Percentiles rank a stretch among this genome's conserved stretches.
Conservation (phyloP, 2,329 filamentous ascomycete species). For the Diaporthe nobilis region DNA sequence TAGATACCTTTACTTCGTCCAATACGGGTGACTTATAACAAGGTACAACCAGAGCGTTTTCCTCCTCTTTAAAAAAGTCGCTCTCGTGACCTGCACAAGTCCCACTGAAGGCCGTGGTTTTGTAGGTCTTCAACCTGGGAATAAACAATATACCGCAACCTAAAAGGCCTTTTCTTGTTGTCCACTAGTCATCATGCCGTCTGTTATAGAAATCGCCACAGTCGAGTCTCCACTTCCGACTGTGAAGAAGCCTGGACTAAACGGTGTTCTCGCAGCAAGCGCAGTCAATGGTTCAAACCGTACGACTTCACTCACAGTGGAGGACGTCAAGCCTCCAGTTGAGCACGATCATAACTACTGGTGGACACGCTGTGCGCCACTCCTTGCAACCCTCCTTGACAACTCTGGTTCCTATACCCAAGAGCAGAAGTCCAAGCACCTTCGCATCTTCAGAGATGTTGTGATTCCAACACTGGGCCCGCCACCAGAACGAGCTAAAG, state of each 20-base stretch:
- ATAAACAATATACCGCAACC: too few species aligned
- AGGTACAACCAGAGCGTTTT: rapidly evolving
- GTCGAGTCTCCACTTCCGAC: neutral
- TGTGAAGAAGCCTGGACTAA: neutral
- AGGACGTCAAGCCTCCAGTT: neutral
- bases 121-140: neutral
- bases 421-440: neutral
- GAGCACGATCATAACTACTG: neutral
- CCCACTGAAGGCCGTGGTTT: neutral
- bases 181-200: neutral
- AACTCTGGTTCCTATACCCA: neutral
- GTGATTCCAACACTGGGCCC: neutral
- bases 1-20: neutral
- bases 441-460: slow-evolving; percentile 4
- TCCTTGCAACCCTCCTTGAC: neutral
- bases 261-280: neutral
- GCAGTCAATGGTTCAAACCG: neutral
- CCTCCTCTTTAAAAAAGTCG: neutral
- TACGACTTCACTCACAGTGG: neutral
- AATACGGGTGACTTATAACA: neutral
- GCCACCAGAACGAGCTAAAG: neutral
- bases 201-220: neutral
- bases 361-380: slow-evolving; percentile 9
- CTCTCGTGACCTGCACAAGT: neutral
- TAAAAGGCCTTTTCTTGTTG: neutral